These are phyloP conservation scores for Fusarium domesticum DNA, from an alignment of 2,329 filamentous ascomycete species.

Conservation along the genomic window DNA sequence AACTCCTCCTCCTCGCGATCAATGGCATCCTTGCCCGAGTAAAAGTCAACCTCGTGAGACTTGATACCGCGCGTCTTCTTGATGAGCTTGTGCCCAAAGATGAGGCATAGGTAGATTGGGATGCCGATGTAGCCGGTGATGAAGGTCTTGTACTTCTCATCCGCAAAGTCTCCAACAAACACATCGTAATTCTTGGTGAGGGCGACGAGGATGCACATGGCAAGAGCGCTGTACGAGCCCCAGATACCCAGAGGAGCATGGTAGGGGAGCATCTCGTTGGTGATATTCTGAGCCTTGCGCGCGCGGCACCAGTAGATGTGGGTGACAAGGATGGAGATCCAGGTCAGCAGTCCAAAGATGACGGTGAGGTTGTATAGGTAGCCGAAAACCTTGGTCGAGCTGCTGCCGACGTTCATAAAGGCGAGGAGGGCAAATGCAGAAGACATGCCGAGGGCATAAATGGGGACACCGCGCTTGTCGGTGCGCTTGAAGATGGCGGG, in stretches of 20 bases:
- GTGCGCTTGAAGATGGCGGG: constrained; percentile 70
- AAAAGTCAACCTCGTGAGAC: constrained; percentile 64
- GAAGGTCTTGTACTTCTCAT: constrained; percentile 72
- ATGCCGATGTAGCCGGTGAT: constrained; percentile 76
- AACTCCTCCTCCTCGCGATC: constrained; percentile 71
- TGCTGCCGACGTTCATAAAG: constrained; percentile 62
- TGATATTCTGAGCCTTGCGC: constrained; percentile 58
- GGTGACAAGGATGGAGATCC: constrained; percentile 65
- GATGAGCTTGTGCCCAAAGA: constrained; percentile 64
- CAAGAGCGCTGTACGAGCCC: constrained; percentile 66
- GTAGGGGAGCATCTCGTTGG: constrained; percentile 57
- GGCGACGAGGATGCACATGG: constrained; percentile 69
- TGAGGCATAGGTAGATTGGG: constrained; percentile 66
- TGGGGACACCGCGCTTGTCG: constrained; percentile 67
- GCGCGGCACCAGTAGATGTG: constrained; percentile 66
- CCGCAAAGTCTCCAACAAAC: constrained; percentile 56
- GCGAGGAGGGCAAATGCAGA: constrained; percentile 63
- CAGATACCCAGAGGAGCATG: constrained; percentile 67
- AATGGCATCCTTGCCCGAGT: constrained; percentile 68
- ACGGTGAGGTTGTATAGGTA: constrained; percentile 68
- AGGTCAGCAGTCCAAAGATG: constrained; percentile 64
- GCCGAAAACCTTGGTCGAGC: constrained; percentile 55
- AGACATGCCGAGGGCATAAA: constrained; percentile 61
- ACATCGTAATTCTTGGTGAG: constrained; percentile 80
- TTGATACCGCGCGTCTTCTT: constrained; percentile 54